phyloP scores from a whole-genome alignment of 768 basidiomycete genomes.

The Coprinopsis marcescibilis region DNA sequence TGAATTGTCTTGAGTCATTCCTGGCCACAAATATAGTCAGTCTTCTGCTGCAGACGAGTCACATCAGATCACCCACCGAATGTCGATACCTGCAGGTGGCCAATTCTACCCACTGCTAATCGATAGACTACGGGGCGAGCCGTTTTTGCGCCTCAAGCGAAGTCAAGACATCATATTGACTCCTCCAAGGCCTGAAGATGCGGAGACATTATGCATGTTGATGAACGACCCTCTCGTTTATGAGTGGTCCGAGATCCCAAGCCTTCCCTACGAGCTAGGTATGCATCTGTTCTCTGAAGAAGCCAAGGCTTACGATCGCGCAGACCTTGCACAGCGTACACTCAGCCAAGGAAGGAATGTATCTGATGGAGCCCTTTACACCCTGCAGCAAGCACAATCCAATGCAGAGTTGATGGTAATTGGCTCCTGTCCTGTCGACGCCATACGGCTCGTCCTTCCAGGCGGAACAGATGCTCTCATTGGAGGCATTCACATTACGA shows the following conservation, averaged over 20 bases:
- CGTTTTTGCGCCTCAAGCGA: slow-evolving; percentile 45
- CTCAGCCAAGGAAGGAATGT: slow-evolving; percentile 18
- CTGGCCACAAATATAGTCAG: no score
- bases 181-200: slow-evolving; percentile 43
- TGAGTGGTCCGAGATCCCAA: slow-evolving; percentile 37
- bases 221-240: slow-evolving; percentile 44
- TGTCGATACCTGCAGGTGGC: slow-evolving; percentile 5
- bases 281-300: slow-evolving; percentile 3
- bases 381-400: slow-evolving; percentile 22
- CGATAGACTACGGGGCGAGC: slow-evolving; percentile 40
- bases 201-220: slow-evolving; percentile 24
- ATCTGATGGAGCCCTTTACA: slow-evolving; percentile 22
- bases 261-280: slow-evolving; percentile 44
- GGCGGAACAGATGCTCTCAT: slow-evolving; percentile 49
- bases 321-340: slow-evolving; percentile 24
- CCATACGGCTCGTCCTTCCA: slow-evolving; percentile 44
- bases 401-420: slow-evolving; percentile 23
- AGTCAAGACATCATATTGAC: slow-evolving; percentile 52
- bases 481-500: slow-evolving; percentile 35
- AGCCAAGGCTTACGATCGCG: not conserved
- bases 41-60: no score
- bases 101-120: slow-evolving; percentile 31
- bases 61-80: not conserved
- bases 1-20: not conserved
- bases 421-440: slow-evolving; percentile 39